A percentile compares a stretch with the other conserved stretches of the same genome.
Conservation (phyloP, 2,329 filamentous ascomycete species). For the Claviceps monticola region DNA sequence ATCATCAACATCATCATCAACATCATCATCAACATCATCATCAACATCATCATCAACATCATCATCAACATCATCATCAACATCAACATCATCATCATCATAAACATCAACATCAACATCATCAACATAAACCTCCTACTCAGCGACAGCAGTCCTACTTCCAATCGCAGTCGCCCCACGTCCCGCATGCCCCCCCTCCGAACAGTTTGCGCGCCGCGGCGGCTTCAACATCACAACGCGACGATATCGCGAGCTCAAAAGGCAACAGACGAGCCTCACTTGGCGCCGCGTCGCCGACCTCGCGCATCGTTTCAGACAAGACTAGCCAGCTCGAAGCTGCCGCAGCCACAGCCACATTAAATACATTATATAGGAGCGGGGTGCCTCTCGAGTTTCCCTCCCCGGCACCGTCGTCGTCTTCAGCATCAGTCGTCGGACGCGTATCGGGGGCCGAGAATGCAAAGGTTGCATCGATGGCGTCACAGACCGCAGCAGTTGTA, state of each 20-base stretch:
- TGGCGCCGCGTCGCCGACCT: background rate
- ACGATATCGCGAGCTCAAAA: slow-evolving; percentile 5
- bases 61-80: background rate
- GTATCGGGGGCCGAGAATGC: slow-evolving; percentile 26
- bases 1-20: background rate
- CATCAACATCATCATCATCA: background rate
- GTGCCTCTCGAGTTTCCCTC: slow-evolving; percentile 36
- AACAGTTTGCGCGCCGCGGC: slow-evolving; percentile 13
- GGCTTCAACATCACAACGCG: slow-evolving; percentile 10
- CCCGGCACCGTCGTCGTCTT: slow-evolving; percentile 37
- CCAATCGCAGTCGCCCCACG: slow-evolving; percentile 8
- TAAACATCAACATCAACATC: background rate
- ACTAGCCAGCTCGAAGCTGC: background rate
- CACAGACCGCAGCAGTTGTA: slow-evolving; percentile 19
- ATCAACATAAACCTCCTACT: slow-evolving; percentile 13
- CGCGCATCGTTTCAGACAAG: background rate
- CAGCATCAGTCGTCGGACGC: slow-evolving; percentile 22
- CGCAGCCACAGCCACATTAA: slow-evolving; percentile 9
- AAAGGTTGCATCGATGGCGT: slow-evolving; percentile 34
- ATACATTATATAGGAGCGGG: slow-evolving; percentile 22
- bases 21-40: background rate
- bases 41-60: background rate
- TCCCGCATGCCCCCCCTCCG: slow-evolving; percentile 15
- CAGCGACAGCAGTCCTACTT: slow-evolving; percentile 10
- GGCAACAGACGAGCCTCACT: background rate